Percentiles rank a stretch among this genome's conserved stretches.
Evolutionary conservation across 345 rosid species (phyloP).

Genomic region (Clarkia xantiana): DNA sequence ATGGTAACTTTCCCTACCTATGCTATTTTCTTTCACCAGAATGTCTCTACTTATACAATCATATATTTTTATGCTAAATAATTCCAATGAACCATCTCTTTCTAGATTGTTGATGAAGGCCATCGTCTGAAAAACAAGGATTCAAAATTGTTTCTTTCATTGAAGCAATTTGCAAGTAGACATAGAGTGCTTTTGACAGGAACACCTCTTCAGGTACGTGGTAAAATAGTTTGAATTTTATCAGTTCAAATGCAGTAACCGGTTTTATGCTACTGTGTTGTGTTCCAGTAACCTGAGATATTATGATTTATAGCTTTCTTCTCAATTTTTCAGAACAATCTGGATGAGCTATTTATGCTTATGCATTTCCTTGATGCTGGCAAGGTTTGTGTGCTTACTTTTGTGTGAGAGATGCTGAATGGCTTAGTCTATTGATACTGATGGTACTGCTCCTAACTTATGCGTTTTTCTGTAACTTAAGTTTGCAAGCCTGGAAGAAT

Average conservation of each 20-base stretch:
- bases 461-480: slow-evolving; percentile 22
- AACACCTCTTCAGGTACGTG: slow-evolving; percentile 92
- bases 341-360: slow-evolving; percentile 99
- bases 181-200: slow-evolving; percentile 96
- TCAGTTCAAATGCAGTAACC: slow-evolving; percentile 50
- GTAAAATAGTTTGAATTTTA: slow-evolving; percentile 35
- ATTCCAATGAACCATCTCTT: slow-evolving; percentile 1
- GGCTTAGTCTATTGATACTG: slow-evolving; percentile 6
- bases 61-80: not conserved
- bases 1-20: slow-evolving; percentile 47
- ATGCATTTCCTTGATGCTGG: slow-evolving; percentile 99
- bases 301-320: slow-evolving; percentile 11
- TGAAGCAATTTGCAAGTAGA: slow-evolving; percentile 72
- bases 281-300: too few species aligned
- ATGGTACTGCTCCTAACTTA: too few species aligned
- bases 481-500: slow-evolving; percentile 97
- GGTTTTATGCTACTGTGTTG: slow-evolving; percentile 74
- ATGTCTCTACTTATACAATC: slow-evolving; percentile 4
- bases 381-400: slow-evolving; percentile 38
- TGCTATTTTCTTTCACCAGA: not conserved
- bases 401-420: slow-evolving; percentile 4
- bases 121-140: slow-evolving; percentile 98
- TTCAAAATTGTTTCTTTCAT: slow-evolving; percentile 68
- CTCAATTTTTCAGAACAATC: slow-evolving; percentile 71
- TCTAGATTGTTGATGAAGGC: slow-evolving; percentile 97